Conservation (phyloP, 352 stramenopile species). For the Pythium scleroteichum region DNA sequence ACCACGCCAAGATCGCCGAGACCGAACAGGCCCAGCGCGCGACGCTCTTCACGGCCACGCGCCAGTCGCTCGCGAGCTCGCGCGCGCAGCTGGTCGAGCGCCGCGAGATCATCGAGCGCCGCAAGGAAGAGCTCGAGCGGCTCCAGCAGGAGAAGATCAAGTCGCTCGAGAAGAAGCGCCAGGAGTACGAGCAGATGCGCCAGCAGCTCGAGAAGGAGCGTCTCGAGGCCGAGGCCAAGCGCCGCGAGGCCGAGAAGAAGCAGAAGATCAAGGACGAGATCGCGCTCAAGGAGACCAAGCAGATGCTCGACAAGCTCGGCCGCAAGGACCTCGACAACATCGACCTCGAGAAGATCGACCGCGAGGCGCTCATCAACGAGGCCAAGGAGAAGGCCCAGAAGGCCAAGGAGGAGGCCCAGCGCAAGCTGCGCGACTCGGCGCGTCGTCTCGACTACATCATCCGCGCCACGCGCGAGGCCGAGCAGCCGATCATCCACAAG, state of each 20-base stretch:
- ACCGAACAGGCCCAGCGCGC: slow-evolving; percentile 33
- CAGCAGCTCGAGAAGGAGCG: slow-evolving; percentile 78
- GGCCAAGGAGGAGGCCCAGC: slow-evolving; percentile 94
- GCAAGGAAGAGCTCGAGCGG: slow-evolving; percentile 96
- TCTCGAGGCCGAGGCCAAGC: slow-evolving; percentile 74
- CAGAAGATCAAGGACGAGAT: slow-evolving; percentile 96
- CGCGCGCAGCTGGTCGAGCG: slow-evolving; percentile 88
- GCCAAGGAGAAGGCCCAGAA: slow-evolving; percentile 94
- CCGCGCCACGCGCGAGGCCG: slow-evolving; percentile 95
- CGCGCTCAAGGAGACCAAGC: slow-evolving; percentile 89
- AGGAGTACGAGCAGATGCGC: slow-evolving; percentile 69
- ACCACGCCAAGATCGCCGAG: slow-evolving; percentile 18
- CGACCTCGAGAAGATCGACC: slow-evolving; percentile 76
- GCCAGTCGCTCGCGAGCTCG: slow-evolving; percentile 62
- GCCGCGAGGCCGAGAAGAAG: slow-evolving; percentile 93
- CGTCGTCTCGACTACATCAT: slow-evolving; percentile 96
- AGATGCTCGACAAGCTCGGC: slow-evolving; percentile 79
- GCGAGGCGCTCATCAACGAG: slow-evolving; percentile 88
- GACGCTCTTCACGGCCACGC: slow-evolving; percentile 78
- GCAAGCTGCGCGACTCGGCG: slow-evolving; percentile 91
- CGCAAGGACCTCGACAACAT: slow-evolving; percentile 68
- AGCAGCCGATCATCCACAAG: slow-evolving; percentile 91
- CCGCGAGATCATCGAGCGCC: slow-evolving; percentile 95
- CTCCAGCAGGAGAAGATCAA: slow-evolving; percentile 92
- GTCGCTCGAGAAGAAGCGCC: slow-evolving; percentile 80